Evolutionary conservation across 106 monocot genomes (phyloP).

Genomic region (Dendrobium officinale): DNA sequence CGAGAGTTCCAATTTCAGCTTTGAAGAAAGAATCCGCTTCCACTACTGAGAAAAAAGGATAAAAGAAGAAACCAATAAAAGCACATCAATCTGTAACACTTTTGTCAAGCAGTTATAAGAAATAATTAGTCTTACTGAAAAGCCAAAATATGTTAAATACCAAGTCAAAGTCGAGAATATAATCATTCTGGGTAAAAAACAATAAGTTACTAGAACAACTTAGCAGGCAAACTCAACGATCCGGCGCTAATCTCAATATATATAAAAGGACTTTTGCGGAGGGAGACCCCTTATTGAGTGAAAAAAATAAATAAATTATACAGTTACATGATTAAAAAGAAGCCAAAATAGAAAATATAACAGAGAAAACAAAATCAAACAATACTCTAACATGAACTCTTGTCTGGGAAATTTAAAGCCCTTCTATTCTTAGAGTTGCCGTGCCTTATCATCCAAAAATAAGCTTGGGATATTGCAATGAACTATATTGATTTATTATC

Average conservation of each 20-base stretch:
- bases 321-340: too few relatives aligned
- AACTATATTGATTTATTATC: too few relatives aligned
- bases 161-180: not conserved
- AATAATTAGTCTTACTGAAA: not conserved
- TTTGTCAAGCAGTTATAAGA: not conserved
- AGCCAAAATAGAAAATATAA: too few relatives aligned
- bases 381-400: too few relatives aligned
- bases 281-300: too few relatives aligned
- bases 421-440: too few relatives aligned
- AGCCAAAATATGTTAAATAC: not conserved
- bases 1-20: constrained; percentile 67
- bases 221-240: not conserved
- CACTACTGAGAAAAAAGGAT: constrained; percentile 40
- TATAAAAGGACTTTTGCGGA: not conserved
- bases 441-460: too few relatives aligned
- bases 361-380: too few relatives aligned
- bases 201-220: not conserved
- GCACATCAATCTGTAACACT: not conserved
- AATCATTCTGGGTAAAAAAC: not conserved
- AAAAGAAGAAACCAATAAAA: not conserved
- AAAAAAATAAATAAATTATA: too few relatives aligned
- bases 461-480: too few relatives aligned
- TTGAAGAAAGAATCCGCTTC: constrained; percentile 78
- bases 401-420: too few relatives aligned
- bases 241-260: not conserved